phyloP scores from a whole-genome alignment of 1,284 basidiomycete species.

The Mycena sp. region DNA sequence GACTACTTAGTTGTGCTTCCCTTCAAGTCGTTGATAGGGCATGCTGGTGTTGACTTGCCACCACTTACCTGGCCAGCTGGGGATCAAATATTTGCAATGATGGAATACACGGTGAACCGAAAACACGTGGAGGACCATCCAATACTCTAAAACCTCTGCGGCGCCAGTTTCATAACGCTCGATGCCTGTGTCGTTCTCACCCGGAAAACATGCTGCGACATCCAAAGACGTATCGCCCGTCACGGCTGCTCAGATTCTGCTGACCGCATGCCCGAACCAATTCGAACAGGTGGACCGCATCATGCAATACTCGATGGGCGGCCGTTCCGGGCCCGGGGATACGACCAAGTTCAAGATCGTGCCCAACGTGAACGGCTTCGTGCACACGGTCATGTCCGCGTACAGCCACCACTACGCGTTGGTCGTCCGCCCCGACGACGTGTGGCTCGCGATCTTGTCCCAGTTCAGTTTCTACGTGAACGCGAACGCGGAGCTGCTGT shows the following conservation, averaged over 20 bases:
- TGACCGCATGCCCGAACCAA: neutral
- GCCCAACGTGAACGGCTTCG: slow-evolving; percentile 45
- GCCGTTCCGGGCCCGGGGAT: neutral
- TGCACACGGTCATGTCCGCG: slow-evolving; percentile 47
- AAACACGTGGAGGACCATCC: neutral
- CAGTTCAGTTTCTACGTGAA: slow-evolving; percentile 57
- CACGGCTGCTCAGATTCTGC: neutral
- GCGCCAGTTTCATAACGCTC: neutral
- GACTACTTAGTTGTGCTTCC: too few relatives aligned
- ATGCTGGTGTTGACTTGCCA: too few relatives aligned
- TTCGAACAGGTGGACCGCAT: slow-evolving; percentile 1
- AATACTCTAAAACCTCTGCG: neutral
- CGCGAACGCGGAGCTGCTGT: slow-evolving; percentile 50
- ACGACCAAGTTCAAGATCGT: slow-evolving; percentile 1
- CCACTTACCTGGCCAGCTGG: too few relatives aligned
- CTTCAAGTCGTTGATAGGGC: too few relatives aligned
- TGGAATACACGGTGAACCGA: neutral
- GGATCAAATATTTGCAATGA: slow-evolving; percentile 12
- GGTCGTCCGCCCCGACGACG: slow-evolving; percentile 46
- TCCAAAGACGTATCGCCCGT: neutral
- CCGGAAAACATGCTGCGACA: neutral
- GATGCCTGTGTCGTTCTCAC: slow-evolving; percentile 8
- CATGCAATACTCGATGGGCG: slow-evolving; percentile 8
- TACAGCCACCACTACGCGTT: slow-evolving; percentile 47
- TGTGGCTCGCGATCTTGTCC: slow-evolving; percentile 56